Conservation (phyloP, 2,329 filamentous ascomycete genomes). For the Colletotrichum destructivum region DNA sequence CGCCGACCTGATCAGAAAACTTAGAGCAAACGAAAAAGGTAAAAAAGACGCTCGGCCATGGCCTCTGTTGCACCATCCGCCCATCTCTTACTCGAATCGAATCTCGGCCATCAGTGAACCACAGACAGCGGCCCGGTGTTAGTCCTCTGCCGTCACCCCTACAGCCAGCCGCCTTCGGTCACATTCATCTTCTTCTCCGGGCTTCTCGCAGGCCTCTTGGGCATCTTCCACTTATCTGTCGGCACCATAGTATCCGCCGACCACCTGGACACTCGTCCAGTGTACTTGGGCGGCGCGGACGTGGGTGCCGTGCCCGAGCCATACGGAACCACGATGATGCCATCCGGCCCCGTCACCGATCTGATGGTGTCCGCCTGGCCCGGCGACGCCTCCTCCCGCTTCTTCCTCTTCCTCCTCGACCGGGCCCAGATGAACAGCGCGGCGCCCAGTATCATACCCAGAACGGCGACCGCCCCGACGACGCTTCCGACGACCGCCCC, state of each 20-base stretch:
- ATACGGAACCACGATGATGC: conserved; percentile 7
- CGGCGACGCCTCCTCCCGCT: not conserved
- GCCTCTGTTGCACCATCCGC: not conserved
- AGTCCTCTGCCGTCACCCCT: not conserved
- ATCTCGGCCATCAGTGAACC: not conserved
- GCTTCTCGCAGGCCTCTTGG: not conserved
- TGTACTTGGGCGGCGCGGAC: not conserved
- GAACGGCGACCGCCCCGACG: conserved; percentile 26
- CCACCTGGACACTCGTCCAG: not conserved
- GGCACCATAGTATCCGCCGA: not conserved
- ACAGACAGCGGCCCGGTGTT: accelerated
- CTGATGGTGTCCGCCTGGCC: not conserved
- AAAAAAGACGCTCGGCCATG: too few relatives aligned
- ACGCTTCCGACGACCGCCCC: conserved; percentile 14
- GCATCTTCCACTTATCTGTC: not conserved
- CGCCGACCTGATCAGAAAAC: too few relatives aligned
- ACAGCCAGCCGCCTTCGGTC: conserved; percentile 14
- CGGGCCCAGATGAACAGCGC: conserved; percentile 6
- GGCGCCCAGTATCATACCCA: conserved; percentile 3
- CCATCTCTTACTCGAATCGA: too few relatives aligned
- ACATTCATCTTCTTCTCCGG: not conserved
- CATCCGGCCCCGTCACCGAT: not conserved
- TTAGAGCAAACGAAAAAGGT: too few relatives aligned
- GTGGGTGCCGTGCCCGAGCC: too few relatives aligned
- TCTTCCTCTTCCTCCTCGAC: conserved; percentile 9